Percentiles rank a stretch among this genome's conserved stretches.
phyloP scores from a whole-genome alignment of 495 filamentous ascomycete species.

The Aspergillus taichungensis region DNA sequence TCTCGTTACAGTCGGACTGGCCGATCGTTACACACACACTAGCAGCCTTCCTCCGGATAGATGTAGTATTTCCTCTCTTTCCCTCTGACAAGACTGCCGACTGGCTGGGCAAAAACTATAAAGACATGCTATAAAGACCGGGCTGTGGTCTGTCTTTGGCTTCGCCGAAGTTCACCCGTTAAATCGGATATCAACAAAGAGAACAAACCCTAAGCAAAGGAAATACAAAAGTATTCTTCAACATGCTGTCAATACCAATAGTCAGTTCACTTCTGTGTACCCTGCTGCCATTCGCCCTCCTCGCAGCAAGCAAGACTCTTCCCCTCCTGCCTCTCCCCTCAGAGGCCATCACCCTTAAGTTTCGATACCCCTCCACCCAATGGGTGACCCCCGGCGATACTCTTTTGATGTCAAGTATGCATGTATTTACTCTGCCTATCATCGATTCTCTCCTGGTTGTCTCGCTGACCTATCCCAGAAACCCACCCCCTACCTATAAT shows the following conservation, averaged over 20 bases:
- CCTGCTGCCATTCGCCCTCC: neutral
- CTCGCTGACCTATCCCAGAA: neutral
- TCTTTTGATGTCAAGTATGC: conserved; percentile 2
- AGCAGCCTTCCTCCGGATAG: too few species aligned
- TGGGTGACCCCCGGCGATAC: conserved; percentile 8
- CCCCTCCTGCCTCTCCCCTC: neutral
- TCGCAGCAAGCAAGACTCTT: neutral
- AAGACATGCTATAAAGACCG: too few species aligned
- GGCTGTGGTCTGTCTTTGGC: too few species aligned
- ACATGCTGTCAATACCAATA: neutral
- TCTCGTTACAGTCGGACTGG: too few species aligned
- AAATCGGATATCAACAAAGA: too few species aligned
- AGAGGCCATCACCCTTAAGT: neutral
- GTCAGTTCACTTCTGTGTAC: neutral
- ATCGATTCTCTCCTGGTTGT: neutral
- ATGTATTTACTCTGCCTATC: neutral
- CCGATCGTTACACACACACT: too few species aligned
- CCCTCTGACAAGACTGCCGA: too few species aligned
- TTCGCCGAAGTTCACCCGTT: too few species aligned
- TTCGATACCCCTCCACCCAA: conserved; percentile 6
- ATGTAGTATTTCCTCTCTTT: too few species aligned
- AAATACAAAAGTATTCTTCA: neutral
- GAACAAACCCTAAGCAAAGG: neutral
- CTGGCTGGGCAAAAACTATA: too few species aligned
- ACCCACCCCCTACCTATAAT: conserved; percentile 14